Base-by-base conservation (phyloP, 176 grass and related monocot genomes). In the Phragmites australis region DNA sequence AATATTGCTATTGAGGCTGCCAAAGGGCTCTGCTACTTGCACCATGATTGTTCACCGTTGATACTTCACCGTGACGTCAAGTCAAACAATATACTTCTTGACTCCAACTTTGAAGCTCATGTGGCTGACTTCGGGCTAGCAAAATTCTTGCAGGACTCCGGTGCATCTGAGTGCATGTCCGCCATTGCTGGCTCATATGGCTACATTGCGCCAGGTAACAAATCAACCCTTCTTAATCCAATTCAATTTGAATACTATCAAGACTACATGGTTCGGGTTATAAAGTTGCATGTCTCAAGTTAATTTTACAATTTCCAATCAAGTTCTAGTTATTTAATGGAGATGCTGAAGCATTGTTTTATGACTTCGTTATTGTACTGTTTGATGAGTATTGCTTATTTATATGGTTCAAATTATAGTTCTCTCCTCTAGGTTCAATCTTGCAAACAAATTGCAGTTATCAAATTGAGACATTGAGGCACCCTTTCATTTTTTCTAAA, bases 31-130 rank as follows among this genome's bases (percentile, higher is more conserved):
- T 98, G 95, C 88, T 98, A 98, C 81, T 66, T 98, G 85, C 95
- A 98, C 86, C 95, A 98, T 82, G 95, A 98, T 76, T 98, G 95
- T 77, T 94, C 92, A 1, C 95, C 95, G 0, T 8, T 93, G 75
- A 98, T 98, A 44, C 92, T 98, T 57, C 95, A 98, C 76, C 88
- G 95, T 25, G 95, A 98, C 68, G 95, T 98, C 80, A 98, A 98
- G 70, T 94, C 92, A 13, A 98, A 98, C 70, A 98, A 98, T 68
- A 98, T 98, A 50, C 93, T 98, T 67, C 91, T 97, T 34, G 93
- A 97, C 66, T 93, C 90, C 34, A 87, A 81, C 71, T 93, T 93
- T 72, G 93, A 97, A 88, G 93, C 93, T 71, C 93, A 97, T 79
- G 93, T 97, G 18, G 93, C 93, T 6, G 93, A 97, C 76, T 97